Evolutionary conservation across 2,329 filamentous ascomycete genomes (phyloP), one percentile per base, ranked within the genome.

Genomic region (Cordyceps farinosa): DNA sequence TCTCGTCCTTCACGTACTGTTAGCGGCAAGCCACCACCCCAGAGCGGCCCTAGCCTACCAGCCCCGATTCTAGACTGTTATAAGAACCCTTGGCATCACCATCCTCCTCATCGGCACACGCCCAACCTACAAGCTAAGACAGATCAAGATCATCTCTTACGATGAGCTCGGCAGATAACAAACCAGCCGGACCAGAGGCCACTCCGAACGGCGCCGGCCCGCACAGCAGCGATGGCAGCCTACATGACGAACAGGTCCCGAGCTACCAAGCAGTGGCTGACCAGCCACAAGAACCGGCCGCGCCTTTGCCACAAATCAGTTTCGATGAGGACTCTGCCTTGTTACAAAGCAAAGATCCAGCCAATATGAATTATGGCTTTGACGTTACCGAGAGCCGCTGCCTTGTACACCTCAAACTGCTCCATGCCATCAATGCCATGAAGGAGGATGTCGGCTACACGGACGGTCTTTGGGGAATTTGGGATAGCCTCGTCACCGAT

Each of bases 381-480:
- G 45, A 48, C 17, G 56, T 59, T 22, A 38, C 56, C 27, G 56
- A 59, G 29, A 32, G 45, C 11, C 22, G 44, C 48, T 91, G 88
- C 66, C 82, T 91, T 29, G 88, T 85, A 1, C 91, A 95, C 72
- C 80, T 94, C 34, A 91, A 91, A 72, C 78, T 94, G 0, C 79
- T 94, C 1, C 84, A 86, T 59, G 84, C 87, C 10, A 82, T 94
- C 63, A 84, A 90, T 67, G 80, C 80, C 40, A 75, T 94, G 61
- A 88, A 87, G 66, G 86, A 91, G 64, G 82, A 85, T 22, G 75
- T 92, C 22, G 87, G 87, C 6, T 87, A 84, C 61, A 83, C 77
- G 0, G 86, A 92, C 68, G 87, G 87, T 0, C 76, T 92, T 1
- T 93, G 87, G 74, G 84, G 83, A 2, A 79, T 92, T 55, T 78